Percentiles rank a stretch among this genome's conserved stretches.
Conservation (phyloP, 2,329 filamentous ascomycete species). For the Alternaria novae-zelandiae region DNA sequence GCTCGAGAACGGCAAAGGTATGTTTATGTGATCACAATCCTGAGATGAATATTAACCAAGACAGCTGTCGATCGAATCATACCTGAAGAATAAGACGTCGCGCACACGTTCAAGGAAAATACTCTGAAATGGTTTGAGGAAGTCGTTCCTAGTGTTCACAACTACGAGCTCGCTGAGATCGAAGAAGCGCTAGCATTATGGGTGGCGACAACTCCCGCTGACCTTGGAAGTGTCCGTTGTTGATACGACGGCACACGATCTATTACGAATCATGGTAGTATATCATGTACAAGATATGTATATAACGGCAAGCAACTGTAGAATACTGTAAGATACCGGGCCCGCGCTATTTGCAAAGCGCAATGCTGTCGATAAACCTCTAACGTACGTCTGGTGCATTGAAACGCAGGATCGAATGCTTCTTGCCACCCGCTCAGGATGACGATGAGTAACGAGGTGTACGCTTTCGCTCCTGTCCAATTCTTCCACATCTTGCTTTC, state of each 20-base stretch:
- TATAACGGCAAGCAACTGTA: not conserved
- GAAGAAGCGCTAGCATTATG: not conserved
- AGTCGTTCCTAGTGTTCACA: not conserved
- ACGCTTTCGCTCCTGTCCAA: not conserved
- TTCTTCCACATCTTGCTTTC: not conserved
- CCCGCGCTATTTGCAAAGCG: not conserved
- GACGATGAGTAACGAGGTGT: not conserved
- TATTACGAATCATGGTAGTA: not conserved
- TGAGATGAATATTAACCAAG: conserved; percentile 3
- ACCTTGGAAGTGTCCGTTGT: not conserved
- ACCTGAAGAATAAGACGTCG: conserved; percentile 24
- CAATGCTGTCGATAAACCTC: not conserved
- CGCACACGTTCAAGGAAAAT: too few species aligned
- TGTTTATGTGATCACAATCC: not conserved
- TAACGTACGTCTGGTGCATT: not conserved
- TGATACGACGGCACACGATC: not conserved
- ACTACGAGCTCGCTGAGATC: not conserved
- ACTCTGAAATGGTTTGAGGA: not conserved
- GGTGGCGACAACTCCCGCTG: not conserved
- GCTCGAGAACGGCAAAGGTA: conserved; percentile 45
- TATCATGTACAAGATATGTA: not conserved
- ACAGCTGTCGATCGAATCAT: conserved; percentile 43
- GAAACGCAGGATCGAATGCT: too few species aligned
- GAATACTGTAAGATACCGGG: not conserved
- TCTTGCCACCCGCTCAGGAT: too few species aligned